These are phyloP conservation scores for Xerocomus minutiporus DNA, from an alignment of 1,284 basidiomycete genomes.

Conservation along the genomic window DNA sequence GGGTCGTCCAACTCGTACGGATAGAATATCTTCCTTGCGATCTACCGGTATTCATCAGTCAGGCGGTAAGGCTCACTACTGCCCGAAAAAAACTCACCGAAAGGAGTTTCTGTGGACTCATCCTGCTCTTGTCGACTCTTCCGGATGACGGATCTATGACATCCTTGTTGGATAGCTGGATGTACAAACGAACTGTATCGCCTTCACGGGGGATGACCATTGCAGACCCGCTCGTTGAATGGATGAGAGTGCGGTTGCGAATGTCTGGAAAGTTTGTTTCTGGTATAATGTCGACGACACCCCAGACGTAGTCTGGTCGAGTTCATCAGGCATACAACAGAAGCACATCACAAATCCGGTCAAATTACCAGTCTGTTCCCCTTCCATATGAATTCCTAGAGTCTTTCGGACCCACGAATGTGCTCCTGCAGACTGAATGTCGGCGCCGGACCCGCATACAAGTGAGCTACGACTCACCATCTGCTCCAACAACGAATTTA, in stretches of 20 bases:
- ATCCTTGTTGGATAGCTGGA: slow-evolving; percentile 58
- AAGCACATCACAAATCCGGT: neutral
- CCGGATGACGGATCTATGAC: slow-evolving; percentile 47
- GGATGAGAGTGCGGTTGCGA: slow-evolving; percentile 59
- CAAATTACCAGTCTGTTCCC: slow-evolving; percentile 55
- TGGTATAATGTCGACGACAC: slow-evolving; percentile 68
- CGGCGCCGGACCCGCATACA: neutral
- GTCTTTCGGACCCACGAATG: slow-evolving; percentile 78
- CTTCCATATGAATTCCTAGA: slow-evolving; percentile 70
- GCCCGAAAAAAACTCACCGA: slow-evolving; percentile 37
- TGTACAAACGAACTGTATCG: slow-evolving; percentile 70
- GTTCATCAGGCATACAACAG: neutral
- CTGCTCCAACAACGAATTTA: slow-evolving; percentile 60
- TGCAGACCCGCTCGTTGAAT: slow-evolving; percentile 58
- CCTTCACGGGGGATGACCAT: slow-evolving; percentile 78
- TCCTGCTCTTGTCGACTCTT: slow-evolving; percentile 57
- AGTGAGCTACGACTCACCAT: slow-evolving; percentile 39
- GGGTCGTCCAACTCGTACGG: slow-evolving; percentile 64
- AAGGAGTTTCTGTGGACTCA: slow-evolving; percentile 59
- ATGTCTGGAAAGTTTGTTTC: slow-evolving; percentile 81
- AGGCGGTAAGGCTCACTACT: neutral
- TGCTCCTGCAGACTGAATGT: slow-evolving; percentile 44
- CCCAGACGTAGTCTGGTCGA: slow-evolving; percentile 65
- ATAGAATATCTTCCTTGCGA: slow-evolving; percentile 59
- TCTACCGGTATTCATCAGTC: slow-evolving; percentile 31